Percentiles rank a stretch among this genome's conserved stretches.
These are phyloP conservation scores for Hymenoscyphus repandus DNA, from an alignment of 2,329 filamentous ascomycete species.

Conservation along the genomic window DNA sequence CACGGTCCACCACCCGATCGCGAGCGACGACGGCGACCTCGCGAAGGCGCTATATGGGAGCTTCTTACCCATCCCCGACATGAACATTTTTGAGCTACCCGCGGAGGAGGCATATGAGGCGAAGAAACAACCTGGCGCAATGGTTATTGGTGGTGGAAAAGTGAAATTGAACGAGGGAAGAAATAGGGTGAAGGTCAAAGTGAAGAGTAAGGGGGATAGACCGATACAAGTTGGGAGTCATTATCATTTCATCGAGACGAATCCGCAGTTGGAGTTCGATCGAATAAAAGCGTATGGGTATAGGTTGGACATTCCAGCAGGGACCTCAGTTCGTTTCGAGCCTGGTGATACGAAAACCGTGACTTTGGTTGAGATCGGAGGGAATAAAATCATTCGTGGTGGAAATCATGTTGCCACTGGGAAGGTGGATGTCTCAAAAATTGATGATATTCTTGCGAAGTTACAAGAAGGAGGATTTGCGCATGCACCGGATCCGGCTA, in stretches of 20 bases:
- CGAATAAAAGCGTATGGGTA: constrained; percentile 76
- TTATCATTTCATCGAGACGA: constrained; percentile 95
- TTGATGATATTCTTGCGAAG: constrained; percentile 59
- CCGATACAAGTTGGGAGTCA: constrained; percentile 92
- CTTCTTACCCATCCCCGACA: constrained; percentile 75
- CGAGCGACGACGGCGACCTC: constrained; percentile 79
- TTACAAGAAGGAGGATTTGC: constrained; percentile 72
- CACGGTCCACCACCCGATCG: constrained; percentile 86
- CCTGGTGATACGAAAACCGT: constrained; percentile 90
- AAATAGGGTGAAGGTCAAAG: constrained; percentile 65
- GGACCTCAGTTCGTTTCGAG: constrained; percentile 89
- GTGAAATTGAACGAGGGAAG: constrained; percentile 70
- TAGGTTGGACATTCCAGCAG: constrained; percentile 82
- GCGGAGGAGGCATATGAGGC: constrained; percentile 61
- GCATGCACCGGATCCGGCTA: constrained; percentile 62
- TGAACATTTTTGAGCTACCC: constrained; percentile 61
- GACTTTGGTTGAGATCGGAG: constrained; percentile 81
- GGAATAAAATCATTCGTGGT: constrained; percentile 72
- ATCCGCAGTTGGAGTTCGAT: constrained; percentile 85
- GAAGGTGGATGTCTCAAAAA: constrained; percentile 56
- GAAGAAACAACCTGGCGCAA: constrained; percentile 69
- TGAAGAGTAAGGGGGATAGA: constrained; percentile 82
- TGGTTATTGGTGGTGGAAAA: constrained; percentile 61
- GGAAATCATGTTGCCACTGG: constrained; percentile 79
- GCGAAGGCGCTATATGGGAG: constrained; percentile 85